phyloP scores from a whole-genome alignment of 2,329 filamentous ascomycete species.

The Aspergillus sp. region DNA sequence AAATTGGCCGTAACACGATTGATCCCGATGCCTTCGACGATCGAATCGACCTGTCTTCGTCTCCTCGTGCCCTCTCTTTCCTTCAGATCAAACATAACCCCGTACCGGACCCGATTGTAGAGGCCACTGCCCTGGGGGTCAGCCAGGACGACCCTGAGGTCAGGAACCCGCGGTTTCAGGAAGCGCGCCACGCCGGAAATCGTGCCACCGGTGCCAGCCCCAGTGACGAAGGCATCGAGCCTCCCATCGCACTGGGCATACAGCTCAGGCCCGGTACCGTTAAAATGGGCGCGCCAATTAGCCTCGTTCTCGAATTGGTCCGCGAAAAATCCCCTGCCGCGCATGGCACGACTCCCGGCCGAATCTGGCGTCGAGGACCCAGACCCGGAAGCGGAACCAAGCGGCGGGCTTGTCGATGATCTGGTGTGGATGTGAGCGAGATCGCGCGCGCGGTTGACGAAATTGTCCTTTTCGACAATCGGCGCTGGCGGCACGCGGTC shows the following conservation, averaged over 20 bases:
- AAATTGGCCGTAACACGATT: constrained; percentile 94
- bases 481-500: constrained; percentile 84
- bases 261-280: constrained; percentile 83
- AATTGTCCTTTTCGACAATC: constrained; percentile 88
- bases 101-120: constrained; percentile 83
- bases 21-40: constrained; percentile 92
- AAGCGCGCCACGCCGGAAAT: constrained; percentile 77
- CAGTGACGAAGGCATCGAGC: constrained; percentile 82
- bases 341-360: constrained; percentile 30
- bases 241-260: constrained; percentile 62
- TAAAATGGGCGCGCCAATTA: constrained; percentile 78
- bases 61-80: constrained; percentile 86
- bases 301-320: constrained; percentile 91
- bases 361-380: constrained; percentile 12
- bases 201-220: constrained; percentile 89
- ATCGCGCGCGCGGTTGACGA: constrained; percentile 79
- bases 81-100: constrained; percentile 87
- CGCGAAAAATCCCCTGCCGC: constrained; percentile 79
- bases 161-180: constrained; percentile 62
- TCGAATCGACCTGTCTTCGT: constrained; percentile 83
- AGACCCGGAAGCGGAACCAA: too few species aligned
- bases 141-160: constrained; percentile 67
- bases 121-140: constrained; percentile 91
- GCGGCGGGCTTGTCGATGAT: constrained; percentile 11
- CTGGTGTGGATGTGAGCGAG: constrained; percentile 65